These are phyloP conservation scores for Starmera dryadoides DNA, from an alignment of 805 yeast genomes.

Conservation along the genomic window DNA sequence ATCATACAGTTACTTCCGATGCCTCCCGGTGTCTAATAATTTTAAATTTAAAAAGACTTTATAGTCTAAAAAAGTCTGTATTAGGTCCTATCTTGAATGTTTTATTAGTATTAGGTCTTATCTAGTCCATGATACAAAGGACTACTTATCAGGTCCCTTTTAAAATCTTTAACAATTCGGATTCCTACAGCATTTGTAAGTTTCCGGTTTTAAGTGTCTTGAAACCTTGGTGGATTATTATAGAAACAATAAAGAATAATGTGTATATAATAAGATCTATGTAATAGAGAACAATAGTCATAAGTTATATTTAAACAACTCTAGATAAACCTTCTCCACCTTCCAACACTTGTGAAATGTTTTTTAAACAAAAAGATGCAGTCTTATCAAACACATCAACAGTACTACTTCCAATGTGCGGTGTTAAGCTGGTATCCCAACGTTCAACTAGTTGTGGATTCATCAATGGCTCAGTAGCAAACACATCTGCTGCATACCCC, in stretches of 20 bases:
- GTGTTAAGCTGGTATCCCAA: conserved; percentile 45
- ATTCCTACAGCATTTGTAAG: background rate
- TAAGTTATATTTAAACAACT: conserved; percentile 3
- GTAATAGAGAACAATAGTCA: background rate
- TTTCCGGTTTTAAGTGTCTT: background rate
- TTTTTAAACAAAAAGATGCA: conserved; percentile 35
- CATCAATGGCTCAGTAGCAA: conserved; percentile 43
- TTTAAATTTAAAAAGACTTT: no score
- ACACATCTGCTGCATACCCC: conserved; percentile 55
- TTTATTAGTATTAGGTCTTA: no score
- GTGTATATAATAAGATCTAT: no score
- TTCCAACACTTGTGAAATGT: conserved; percentile 32
- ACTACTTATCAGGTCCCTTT: no score
- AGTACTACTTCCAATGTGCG: conserved; percentile 59
- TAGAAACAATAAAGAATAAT: no score
- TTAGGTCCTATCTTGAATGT: no score
- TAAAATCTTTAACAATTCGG: background rate
- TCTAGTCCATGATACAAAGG: no score
- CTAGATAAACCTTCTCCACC: conserved; percentile 18
- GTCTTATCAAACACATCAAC: conserved; percentile 35
- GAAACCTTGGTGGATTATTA: no score
- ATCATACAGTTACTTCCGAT: no score
- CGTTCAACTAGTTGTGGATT: conserved; percentile 21
- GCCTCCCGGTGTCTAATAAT: no score
- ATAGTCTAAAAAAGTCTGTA: no score